Percentiles rank a stretch among this genome's conserved stretches.
phyloP scores from a whole-genome alignment of 2,329 filamentous ascomycete genomes.

The Aspergillus ochraceus region DNA sequence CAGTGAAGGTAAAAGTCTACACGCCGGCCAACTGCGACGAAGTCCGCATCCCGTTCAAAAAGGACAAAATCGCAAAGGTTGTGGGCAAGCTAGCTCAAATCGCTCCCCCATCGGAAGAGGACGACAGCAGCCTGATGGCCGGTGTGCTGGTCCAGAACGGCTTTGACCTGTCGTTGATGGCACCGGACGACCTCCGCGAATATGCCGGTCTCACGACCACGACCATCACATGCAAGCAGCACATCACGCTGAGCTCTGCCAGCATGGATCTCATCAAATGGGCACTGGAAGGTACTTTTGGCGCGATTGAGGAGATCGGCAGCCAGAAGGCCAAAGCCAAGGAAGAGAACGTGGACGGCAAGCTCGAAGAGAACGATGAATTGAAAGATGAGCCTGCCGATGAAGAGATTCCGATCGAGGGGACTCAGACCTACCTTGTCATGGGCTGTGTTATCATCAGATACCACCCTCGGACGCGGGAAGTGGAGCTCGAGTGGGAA shows the following conservation, averaged over 20 bases:
- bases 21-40: conserved; percentile 95
- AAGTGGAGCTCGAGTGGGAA: conserved; percentile 94
- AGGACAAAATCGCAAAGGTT: conserved; percentile 93
- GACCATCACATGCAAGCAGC: conserved; percentile 88
- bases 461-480: conserved; percentile 68
- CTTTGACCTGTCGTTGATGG: conserved; percentile 96
- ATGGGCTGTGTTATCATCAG: conserved; percentile 91
- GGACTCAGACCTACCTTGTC: conserved; percentile 57
- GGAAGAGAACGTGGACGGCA: conserved; percentile 25
- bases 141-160: conserved; percentile 96
- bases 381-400: conserved; percentile 43
- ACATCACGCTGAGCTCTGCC: conserved; percentile 81
- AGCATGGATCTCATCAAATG: conserved; percentile 89
- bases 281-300: conserved; percentile 93
- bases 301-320: conserved; percentile 66
- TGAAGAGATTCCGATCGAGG: conserved; percentile 44
- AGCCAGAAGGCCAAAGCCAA: conserved; percentile 18
- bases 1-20: conserved; percentile 83
- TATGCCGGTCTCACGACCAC: conserved; percentile 97
- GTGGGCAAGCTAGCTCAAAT: conserved; percentile 89
- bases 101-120: conserved; percentile 59
- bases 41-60: conserved; percentile 89
- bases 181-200: conserved; percentile 90
- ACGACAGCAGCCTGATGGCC: conserved; percentile 66
- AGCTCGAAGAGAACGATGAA: conserved; percentile 37